Evolutionary conservation across 495 filamentous ascomycete species (phyloP).

Genomic region (Copromyces sp.): DNA sequence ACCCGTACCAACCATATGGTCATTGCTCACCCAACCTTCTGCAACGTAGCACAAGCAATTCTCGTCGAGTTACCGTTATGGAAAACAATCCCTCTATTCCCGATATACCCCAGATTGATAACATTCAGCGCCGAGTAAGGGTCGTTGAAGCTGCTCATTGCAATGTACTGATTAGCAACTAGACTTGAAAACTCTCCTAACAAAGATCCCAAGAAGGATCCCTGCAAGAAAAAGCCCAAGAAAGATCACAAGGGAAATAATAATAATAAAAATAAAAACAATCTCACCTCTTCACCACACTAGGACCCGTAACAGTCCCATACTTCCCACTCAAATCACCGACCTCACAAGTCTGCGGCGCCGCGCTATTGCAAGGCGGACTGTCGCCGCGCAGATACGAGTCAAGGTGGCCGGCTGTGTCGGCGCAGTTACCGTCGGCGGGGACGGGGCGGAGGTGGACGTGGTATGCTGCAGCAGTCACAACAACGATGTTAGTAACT

Average conservation of each 20-base stretch:
- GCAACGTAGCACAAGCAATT: constrained; percentile 59
- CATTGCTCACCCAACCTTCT: constrained; percentile 1
- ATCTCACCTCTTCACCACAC: constrained; percentile 24
- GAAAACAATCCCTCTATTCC: constrained; percentile 64
- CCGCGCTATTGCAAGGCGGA: constrained; percentile 49
- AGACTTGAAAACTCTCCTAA: not conserved
- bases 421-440: constrained; percentile 63
- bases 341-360: constrained; percentile 63
- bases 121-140: constrained; percentile 49
- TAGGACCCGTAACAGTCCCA: constrained; percentile 45
- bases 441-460: constrained; percentile 64
- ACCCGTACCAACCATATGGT: not conserved
- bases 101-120: constrained; percentile 57
- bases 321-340: constrained; percentile 80
- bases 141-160: constrained; percentile 46
- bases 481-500: constrained; percentile 6
- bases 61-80: constrained; percentile 55
- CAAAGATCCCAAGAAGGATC: too few relatives aligned
- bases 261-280: not conserved
- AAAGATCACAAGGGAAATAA: not conserved
- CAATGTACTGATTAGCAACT: constrained; percentile 8
- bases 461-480: constrained; percentile 52
- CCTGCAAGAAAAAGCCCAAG: too few relatives aligned
- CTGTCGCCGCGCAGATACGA: constrained; percentile 48
- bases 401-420: constrained; percentile 49